A percentile compares a stretch with the other conserved stretches of the same genome.
These are phyloP conservation scores for Xenoacremonium recifei DNA, from an alignment of 2,329 filamentous ascomycete genomes.

Conservation along the genomic window DNA sequence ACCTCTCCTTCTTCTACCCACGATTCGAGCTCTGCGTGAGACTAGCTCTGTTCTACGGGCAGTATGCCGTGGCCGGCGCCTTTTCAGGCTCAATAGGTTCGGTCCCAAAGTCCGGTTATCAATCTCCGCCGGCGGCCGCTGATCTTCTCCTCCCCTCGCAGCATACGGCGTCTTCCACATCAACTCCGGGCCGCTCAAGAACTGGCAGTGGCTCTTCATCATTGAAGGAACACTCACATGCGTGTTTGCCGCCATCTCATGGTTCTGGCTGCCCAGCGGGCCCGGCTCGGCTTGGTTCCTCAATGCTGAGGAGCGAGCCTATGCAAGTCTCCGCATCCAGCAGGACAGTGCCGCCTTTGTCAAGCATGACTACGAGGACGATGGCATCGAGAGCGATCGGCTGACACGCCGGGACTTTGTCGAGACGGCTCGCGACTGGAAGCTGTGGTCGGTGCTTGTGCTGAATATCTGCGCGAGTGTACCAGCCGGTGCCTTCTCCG, in stretches of 20 bases:
- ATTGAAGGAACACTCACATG: slow-evolving; percentile 56
- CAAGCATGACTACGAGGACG: slow-evolving; percentile 23
- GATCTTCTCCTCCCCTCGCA: slow-evolving; percentile 7
- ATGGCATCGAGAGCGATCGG: slow-evolving; percentile 23
- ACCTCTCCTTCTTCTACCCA: slow-evolving; percentile 25
- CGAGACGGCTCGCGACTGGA: slow-evolving; percentile 27
- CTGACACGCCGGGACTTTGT: slow-evolving; percentile 21
- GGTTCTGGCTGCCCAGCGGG: slow-evolving; percentile 23
- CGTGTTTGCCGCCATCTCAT: slow-evolving; percentile 24
- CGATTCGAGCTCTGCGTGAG: slow-evolving; percentile 23
- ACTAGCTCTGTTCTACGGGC: slow-evolving; percentile 27
- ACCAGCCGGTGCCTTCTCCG: slow-evolving; percentile 24
- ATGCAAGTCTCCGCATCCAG: slow-evolving; percentile 21
- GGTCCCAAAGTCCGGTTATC: slow-evolving; percentile 2
- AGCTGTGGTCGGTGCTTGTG: slow-evolving; percentile 22
- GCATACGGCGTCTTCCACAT: slow-evolving; percentile 28
- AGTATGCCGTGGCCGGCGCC: slow-evolving; percentile 26
- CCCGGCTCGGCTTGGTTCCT: slow-evolving; percentile 28
- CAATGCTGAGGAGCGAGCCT: slow-evolving; percentile 15
- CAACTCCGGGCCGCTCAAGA: slow-evolving; percentile 38
- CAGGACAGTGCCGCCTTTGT: slow-evolving; percentile 23
- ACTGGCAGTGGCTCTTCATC: slow-evolving; percentile 68
- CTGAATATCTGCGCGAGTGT: slow-evolving; percentile 27
- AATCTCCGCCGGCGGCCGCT: not conserved
- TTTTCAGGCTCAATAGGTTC: slow-evolving; percentile 28